Percentiles rank a stretch among this genome's conserved stretches.
phyloP scores from a whole-genome alignment of 1,284 basidiomycete species.

The Leccinum fallax region DNA sequence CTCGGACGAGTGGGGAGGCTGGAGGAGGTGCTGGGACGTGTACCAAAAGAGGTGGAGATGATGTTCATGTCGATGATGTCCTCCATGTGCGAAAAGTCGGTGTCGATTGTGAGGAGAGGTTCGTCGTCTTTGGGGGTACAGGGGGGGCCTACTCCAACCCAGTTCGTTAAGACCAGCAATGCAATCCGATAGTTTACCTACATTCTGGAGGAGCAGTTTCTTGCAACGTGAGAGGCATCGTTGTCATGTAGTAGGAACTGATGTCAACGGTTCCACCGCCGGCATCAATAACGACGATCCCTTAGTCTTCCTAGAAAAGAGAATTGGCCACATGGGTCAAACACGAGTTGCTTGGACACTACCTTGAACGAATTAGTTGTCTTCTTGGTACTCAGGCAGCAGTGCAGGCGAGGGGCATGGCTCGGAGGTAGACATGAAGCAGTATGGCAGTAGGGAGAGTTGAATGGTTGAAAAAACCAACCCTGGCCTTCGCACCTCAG shows the following conservation, averaged over 20 bases:
- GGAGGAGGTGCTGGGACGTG: constrained; percentile 19
- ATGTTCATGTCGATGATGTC: constrained; percentile 69
- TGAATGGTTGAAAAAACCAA: too few species aligned
- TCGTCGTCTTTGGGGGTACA: constrained; percentile 18
- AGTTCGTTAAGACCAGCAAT: constrained; percentile 9
- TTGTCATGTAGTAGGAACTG: constrained; percentile 35
- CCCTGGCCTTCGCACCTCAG: too few species aligned
- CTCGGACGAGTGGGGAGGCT: constrained; percentile 1
- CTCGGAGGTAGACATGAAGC: too few species aligned
- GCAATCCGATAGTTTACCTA: constrained; percentile 13
- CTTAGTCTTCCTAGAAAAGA: constrained; percentile 32
- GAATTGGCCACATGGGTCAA: not conserved
- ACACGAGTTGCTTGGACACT: not conserved
- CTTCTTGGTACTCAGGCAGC: constrained; percentile 44
- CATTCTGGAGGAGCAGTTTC: constrained; percentile 39
- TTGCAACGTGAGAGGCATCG: constrained; percentile 25
- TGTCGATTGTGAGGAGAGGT: constrained; percentile 57
- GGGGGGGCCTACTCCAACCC: constrained; percentile 18
- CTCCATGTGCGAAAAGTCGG: constrained; percentile 80
- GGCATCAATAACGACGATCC: constrained; percentile 52
- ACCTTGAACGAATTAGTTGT: constrained; percentile 43
- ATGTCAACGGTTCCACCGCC: constrained; percentile 51
- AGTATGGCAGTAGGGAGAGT: too few species aligned
- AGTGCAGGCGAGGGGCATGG: too few species aligned
- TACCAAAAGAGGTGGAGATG: constrained; percentile 1